Evolutionary conservation across 2,329 filamentous ascomycete species (phyloP).

Genomic region (Orbilia oligospora): DNA sequence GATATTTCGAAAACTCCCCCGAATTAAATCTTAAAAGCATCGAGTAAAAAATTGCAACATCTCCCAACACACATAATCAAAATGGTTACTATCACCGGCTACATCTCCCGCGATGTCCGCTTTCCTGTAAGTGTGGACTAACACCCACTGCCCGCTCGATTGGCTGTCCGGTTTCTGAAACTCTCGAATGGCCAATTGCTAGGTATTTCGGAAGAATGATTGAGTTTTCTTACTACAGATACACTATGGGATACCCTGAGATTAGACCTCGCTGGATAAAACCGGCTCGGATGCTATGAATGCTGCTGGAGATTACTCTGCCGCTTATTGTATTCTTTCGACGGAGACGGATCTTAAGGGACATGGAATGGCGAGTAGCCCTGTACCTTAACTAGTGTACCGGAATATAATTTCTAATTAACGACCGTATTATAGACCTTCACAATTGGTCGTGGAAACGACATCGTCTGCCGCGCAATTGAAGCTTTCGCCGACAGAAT

Average conservation of each 20-base stretch:
- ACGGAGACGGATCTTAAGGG: constrained; percentile 81
- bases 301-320: constrained; percentile 89
- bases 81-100: constrained; percentile 79
- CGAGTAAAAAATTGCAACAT: constrained; percentile 35
- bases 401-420: not conserved
- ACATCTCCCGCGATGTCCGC: constrained; percentile 79
- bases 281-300: constrained; percentile 99
- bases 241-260: not conserved
- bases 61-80: constrained; percentile 31
- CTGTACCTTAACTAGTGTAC: constrained; percentile 5
- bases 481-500: constrained; percentile 82
- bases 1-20: not conserved
- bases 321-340: constrained; percentile 92
- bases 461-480: constrained; percentile 90
- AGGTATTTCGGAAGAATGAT: constrained; percentile 55
- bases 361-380: constrained; percentile 79
- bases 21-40: not conserved
- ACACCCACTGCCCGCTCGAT: constrained; percentile 24
- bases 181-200: constrained; percentile 32
- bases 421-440: constrained; percentile 72
- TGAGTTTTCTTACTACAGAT: constrained; percentile 50
- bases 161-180: constrained; percentile 31
- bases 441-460: constrained; percentile 90
- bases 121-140: constrained; percentile 72
- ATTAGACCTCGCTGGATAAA: constrained; percentile 88